A percentile compares a stretch with the other conserved stretches of the same genome.
These are phyloP conservation scores for Rutstroemia sp. DNA, from an alignment of 2,329 filamentous ascomycete genomes.

Conservation along the genomic window DNA sequence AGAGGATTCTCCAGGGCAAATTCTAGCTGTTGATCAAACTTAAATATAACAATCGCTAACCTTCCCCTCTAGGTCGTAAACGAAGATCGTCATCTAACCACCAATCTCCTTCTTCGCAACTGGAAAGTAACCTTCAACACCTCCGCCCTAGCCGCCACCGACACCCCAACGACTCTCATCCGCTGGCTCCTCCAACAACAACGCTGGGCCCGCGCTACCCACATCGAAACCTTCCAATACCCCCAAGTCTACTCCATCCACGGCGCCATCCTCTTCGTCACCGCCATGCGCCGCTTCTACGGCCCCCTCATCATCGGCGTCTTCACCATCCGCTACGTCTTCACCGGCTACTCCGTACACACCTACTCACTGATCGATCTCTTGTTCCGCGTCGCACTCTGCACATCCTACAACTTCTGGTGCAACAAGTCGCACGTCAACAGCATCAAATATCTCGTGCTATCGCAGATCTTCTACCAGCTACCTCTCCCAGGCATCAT, in stretches of 20 bases:
- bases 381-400: constrained; percentile 24
- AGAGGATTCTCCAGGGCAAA: no score
- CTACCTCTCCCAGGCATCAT: constrained; percentile 31
- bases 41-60: neutral
- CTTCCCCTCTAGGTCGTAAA: constrained; percentile 26
- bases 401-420: constrained; percentile 27
- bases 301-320: constrained; percentile 26
- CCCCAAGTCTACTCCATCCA: constrained; percentile 30
- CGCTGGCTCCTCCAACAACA: constrained; percentile 33
- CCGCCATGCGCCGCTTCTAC: constrained; percentile 28
- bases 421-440: constrained; percentile 27
- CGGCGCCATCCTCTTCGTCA: constrained; percentile 31
- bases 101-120: constrained; percentile 29
- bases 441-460: constrained; percentile 16
- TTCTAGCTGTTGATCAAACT: no score
- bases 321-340: constrained; percentile 28
- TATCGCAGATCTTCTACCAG: constrained; percentile 27
- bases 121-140: constrained; percentile 31
- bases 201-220: constrained; percentile 30
- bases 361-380: constrained; percentile 28
- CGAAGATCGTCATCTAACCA: constrained; percentile 34
- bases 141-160: constrained; percentile 30
- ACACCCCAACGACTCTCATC: constrained; percentile 30
- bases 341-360: constrained; percentile 24
- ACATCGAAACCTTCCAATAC: constrained; percentile 32